Percentiles rank a stretch among this genome's conserved stretches.
These are phyloP conservation scores for Colletotrichum euphorbiae DNA, from an alignment of 2,329 filamentous ascomycete genomes.

Conservation along the genomic window DNA sequence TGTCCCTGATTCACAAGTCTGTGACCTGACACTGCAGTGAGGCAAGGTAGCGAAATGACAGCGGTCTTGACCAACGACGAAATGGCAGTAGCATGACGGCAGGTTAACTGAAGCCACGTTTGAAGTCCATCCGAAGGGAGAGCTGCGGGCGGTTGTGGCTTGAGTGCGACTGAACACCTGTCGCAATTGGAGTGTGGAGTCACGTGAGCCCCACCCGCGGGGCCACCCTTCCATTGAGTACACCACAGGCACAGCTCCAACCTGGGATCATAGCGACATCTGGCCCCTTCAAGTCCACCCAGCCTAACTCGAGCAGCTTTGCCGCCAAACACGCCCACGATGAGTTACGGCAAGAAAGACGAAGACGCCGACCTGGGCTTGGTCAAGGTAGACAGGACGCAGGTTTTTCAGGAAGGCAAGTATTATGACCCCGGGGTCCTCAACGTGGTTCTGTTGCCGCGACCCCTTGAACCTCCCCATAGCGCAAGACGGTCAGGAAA, in stretches of 20 bases:
- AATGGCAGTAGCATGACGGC: no score
- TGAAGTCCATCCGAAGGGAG: no score
- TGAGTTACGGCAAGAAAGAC: constrained; percentile 99
- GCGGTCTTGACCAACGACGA: no score
- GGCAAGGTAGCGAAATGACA: no score
- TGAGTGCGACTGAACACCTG: no score
- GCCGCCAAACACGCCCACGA: constrained; percentile 62
- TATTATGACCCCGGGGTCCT: neutral
- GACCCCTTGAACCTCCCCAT: neutral
- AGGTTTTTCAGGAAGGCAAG: constrained; percentile 98
- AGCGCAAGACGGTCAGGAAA: no score
- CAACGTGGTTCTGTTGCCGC: neutral
- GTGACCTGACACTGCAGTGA: no score
- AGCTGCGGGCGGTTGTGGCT: no score
- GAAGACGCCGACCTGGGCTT: constrained; percentile 94
- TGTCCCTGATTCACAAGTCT: no score
- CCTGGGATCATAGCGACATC: neutral
- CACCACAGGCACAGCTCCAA: no score
- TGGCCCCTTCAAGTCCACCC: constrained; percentile 38
- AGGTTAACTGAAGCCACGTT: no score
- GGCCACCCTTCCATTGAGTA: no score
- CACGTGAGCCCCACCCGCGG: neutral
- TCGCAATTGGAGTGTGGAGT: neutral
- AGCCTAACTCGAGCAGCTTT: constrained; percentile 48
- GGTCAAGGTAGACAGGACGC: constrained; percentile 97